These are phyloP conservation scores for Cucurbita pepo DNA, from an alignment of 306 rosid species.

Conservation along the genomic window DNA sequence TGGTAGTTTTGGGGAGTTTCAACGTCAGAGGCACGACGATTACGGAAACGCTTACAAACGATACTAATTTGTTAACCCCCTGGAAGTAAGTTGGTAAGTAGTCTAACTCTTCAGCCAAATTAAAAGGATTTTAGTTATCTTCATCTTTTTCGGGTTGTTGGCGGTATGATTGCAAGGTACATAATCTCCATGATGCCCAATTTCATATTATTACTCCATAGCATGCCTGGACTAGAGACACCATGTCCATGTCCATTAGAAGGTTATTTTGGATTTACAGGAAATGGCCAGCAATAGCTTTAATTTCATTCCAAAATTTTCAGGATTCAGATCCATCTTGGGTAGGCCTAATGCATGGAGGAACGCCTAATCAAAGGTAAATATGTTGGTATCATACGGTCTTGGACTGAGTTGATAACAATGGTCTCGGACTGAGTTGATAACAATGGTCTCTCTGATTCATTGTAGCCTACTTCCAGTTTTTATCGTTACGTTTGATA, in stretches of 20 bases:
- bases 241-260: constrained; percentile 2
- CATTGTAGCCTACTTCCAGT: constrained; percentile 1
- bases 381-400: constrained; percentile 18
- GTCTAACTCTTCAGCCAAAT: constrained; percentile 24
- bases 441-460: not conserved
- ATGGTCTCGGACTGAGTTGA: not conserved
- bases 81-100: constrained; percentile 60
- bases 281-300: constrained; percentile 23
- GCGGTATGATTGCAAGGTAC: constrained; percentile 9
- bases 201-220: not conserved
- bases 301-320: constrained; percentile 47
- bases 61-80: constrained; percentile 33
- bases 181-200: constrained; percentile 4
- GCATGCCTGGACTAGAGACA: not conserved
- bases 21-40: constrained; percentile 59
- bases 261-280: constrained; percentile 8
- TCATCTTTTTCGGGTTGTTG: constrained; percentile 6
- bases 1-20: constrained; percentile 63
- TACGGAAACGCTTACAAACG: constrained; percentile 63
- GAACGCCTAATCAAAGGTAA: constrained; percentile 40
- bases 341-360: constrained; percentile 40
- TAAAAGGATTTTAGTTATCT: constrained; percentile 8
- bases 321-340: constrained; percentile 49
- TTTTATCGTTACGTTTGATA: not conserved
- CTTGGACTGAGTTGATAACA: constrained; percentile 4